phyloP scores from a whole-genome alignment of 768 basidiomycete genomes.

The Crepidotus variabilis region DNA sequence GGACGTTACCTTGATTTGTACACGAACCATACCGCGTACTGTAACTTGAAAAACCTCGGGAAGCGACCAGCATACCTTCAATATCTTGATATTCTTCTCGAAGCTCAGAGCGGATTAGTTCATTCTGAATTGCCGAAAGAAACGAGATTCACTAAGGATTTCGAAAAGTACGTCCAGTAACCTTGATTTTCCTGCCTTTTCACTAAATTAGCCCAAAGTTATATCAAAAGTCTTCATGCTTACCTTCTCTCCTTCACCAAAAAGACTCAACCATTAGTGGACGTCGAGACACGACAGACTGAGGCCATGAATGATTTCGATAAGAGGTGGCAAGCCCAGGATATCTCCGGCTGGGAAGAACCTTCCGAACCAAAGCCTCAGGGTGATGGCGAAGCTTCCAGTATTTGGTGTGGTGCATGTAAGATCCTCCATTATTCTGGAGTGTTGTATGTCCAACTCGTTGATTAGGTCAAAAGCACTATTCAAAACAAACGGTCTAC shows the following conservation, averaged over 20 bases:
- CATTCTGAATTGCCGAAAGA: slow-evolving; percentile 71
- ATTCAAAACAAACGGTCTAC: slow-evolving; percentile 97
- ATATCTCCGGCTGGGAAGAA: slow-evolving; percentile 77
- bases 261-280: slow-evolving; percentile 78
- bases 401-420: slow-evolving; percentile 96
- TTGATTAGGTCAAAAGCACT: slow-evolving; percentile 80
- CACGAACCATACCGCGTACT: slow-evolving; percentile 80
- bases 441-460: slow-evolving; percentile 6
- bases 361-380: slow-evolving; percentile 36
- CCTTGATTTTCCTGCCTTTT: neutral
- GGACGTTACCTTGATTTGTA: slow-evolving; percentile 96
- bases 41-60: slow-evolving; percentile 82
- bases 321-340: slow-evolving; percentile 73
- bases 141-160: slow-evolving; percentile 67
- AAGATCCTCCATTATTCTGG: slow-evolving; percentile 20
- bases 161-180: slow-evolving; percentile 57
- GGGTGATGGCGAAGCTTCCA: slow-evolving; percentile 41
- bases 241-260: slow-evolving; percentile 88
- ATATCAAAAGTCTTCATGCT: slow-evolving; percentile 75
- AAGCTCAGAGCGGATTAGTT: slow-evolving; percentile 53
- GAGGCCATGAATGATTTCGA: slow-evolving; percentile 70
- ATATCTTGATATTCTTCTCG: slow-evolving; percentile 84
- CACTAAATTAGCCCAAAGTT: slow-evolving; percentile 41
- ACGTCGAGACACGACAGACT: slow-evolving; percentile 65
- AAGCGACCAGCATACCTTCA: slow-evolving; percentile 88